Percentiles rank a stretch among this genome's conserved stretches.
Conservation (phyloP, 1,284 basidiomycete species). For the Pascua guehoae region DNA sequence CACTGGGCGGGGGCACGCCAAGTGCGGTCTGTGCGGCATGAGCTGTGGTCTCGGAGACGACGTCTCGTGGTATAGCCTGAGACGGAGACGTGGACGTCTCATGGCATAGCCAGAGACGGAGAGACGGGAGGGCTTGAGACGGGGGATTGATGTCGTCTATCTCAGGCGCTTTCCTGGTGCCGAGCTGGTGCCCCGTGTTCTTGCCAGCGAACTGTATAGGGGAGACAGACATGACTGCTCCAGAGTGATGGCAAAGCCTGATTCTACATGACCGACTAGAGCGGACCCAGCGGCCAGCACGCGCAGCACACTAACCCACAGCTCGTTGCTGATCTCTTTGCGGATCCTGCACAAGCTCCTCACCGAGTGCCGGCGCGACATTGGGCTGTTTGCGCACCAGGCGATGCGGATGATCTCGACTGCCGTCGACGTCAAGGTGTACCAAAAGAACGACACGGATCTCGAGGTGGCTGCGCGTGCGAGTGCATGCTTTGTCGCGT, state of each 20-base stretch:
- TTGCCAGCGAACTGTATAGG: not conserved
- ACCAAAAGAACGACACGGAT: constrained; percentile 57
- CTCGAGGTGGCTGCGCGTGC: constrained; percentile 79
- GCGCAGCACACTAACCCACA: constrained; percentile 41
- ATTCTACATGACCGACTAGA: not conserved
- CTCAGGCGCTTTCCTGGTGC: too few species aligned
- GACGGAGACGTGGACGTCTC: too few species aligned
- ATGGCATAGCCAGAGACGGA: too few species aligned
- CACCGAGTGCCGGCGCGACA: constrained; percentile 84
- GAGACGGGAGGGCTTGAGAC: too few species aligned
- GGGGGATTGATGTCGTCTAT: too few species aligned
- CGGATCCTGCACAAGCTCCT: constrained; percentile 78
- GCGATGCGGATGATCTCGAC: constrained; percentile 70
- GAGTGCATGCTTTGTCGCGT: constrained; percentile 79
- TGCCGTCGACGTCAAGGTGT: constrained; percentile 58
- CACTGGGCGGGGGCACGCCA: too few species aligned
- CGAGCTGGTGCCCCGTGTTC: not conserved
- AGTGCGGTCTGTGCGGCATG: too few species aligned
- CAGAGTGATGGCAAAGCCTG: not conserved
- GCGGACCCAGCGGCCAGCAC: too few species aligned
- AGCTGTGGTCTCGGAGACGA: too few species aligned
- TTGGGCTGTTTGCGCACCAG: constrained; percentile 72
- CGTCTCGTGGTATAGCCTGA: too few species aligned
- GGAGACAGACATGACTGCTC: not conserved
- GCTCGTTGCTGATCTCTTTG: constrained; percentile 80